Conservation (phyloP, 1,284 basidiomycete species). For the Athelia sp. region DNA sequence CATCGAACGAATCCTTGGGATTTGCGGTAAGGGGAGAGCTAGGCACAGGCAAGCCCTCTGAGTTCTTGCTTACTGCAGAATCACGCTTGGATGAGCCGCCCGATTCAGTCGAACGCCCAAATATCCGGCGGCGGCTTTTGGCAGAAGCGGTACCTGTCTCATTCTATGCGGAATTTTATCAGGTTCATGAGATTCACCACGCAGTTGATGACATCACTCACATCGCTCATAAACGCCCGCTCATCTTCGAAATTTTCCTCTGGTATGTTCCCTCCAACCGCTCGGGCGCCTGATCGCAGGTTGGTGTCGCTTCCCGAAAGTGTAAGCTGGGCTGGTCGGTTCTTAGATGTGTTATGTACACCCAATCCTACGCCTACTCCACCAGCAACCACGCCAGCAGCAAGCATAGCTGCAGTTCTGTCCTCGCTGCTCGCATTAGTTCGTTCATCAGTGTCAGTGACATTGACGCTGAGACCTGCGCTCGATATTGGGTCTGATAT, state of each 20-base stretch:
- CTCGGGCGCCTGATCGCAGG: conserved; percentile 34
- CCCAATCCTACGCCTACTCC: conserved; percentile 21
- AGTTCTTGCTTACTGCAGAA: conserved; percentile 29
- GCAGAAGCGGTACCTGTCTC: conserved; percentile 28
- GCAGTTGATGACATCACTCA: conserved; percentile 28
- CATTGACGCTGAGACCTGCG: conserved; percentile 18
- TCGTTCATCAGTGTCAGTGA: conserved; percentile 8
- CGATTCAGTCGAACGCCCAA: conserved; percentile 55
- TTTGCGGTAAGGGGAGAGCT: background rate
- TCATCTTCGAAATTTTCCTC: conserved; percentile 42
- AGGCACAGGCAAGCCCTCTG: conserved; percentile 14
- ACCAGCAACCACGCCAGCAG: conserved; percentile 1
- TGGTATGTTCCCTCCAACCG: conserved; percentile 24
- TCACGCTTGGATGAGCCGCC: conserved; percentile 19
- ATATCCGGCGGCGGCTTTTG: conserved; percentile 46
- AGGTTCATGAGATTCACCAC: conserved; percentile 5
- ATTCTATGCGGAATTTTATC: conserved; percentile 32
- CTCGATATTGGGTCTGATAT: conserved; percentile 24
- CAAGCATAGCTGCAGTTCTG: conserved; percentile 16
- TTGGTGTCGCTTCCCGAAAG: conserved; percentile 60
- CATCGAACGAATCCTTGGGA: conserved; percentile 14
- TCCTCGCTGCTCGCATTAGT: conserved; percentile 4
- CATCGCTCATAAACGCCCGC: conserved; percentile 62
- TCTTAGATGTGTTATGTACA: conserved; percentile 19
- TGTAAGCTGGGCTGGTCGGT: conserved; percentile 38